Evolutionary conservation across 345 rosid species (phyloP).

Genomic region (Erucastrum elatum): DNA sequence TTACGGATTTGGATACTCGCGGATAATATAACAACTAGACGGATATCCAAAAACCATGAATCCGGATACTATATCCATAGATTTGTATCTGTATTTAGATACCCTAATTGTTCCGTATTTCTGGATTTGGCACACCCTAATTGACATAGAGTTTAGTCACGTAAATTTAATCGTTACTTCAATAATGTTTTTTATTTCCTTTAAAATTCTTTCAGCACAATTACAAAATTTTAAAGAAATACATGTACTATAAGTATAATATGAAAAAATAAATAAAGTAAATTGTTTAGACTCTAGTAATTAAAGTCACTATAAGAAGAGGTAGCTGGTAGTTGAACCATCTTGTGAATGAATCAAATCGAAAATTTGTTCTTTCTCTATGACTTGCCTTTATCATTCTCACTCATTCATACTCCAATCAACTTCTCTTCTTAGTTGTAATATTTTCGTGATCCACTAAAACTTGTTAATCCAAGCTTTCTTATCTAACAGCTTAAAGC

Average conservation of each 20-base stretch:
- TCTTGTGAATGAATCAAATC: conserved; percentile 32
- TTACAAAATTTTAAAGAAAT: background rate
- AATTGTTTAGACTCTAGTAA: conserved; percentile 17
- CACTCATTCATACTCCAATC: background rate
- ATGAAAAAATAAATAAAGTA: conserved; percentile 20
- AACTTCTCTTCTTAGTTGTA: background rate
- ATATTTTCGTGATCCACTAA: background rate
- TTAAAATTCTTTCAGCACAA: background rate
- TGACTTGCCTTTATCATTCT: background rate
- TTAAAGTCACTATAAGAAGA: conserved; percentile 4
- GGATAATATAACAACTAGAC: no score
- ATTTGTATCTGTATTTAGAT: no score
- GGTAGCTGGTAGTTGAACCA: conserved; percentile 83
- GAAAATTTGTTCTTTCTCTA: conserved; percentile 4
- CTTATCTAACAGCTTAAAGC: background rate
- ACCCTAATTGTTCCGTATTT: no score
- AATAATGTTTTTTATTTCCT: background rate
- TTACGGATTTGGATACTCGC: no score
- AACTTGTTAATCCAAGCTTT: background rate
- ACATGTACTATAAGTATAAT: background rate
- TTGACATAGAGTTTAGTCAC: no score
- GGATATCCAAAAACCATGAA: no score
- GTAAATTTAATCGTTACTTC: background rate
- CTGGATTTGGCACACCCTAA: no score
- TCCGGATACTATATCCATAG: no score